Base-by-base conservation (phyloP, 768 basidiomycete species). In the Inosperma sp. region DNA sequence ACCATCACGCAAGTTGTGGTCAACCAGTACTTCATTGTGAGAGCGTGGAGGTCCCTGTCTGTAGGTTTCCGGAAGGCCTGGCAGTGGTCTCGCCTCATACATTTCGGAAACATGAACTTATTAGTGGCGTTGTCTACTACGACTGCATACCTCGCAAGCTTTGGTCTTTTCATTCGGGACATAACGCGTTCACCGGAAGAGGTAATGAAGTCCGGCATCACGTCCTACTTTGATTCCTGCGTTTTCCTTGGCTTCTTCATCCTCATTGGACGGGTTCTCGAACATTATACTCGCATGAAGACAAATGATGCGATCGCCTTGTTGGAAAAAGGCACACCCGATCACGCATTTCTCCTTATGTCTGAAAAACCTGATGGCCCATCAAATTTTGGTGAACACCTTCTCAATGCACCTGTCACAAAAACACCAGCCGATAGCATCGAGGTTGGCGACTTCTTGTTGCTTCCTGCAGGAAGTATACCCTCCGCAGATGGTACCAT, bases 21-120 rank as follows among this genome's bases (percentile, higher is more conserved):
- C 13, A 51, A 51, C 31, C 49, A 44, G 41, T 42, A 51, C 22
- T 51, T 51, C 31, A 23, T 51, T 26, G 10, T 40, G 2, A 44
- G 27, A 7, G 49, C 49, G 19, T 43, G 41, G 41, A 51, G 43
- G 30, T 14, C 25, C 17, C 27, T 51, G n/a, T 34, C n/a, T 13
- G 17, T 16, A 16, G 31, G 30, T 0, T 51, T 42, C 0, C 34
- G 16, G 21, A 17, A 23, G 12, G 25, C 30, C 7, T 51, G 49
- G 49, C 31, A 42, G 3, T 51, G 77, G 57, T 69, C 70, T 36
- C 76, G 85, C 0, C 79, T 90, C 48, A 72, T 82, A 46, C 72
- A 76, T 13, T 93, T 92, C 59, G 91, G 91, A 0, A 88, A 84
- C 57, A 93, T 93, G 91, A 90, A 91, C 62, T 75, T 90, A 16